phyloP scores from a whole-genome alignment of 345 rosid genomes.

The Populus alba region DNA sequence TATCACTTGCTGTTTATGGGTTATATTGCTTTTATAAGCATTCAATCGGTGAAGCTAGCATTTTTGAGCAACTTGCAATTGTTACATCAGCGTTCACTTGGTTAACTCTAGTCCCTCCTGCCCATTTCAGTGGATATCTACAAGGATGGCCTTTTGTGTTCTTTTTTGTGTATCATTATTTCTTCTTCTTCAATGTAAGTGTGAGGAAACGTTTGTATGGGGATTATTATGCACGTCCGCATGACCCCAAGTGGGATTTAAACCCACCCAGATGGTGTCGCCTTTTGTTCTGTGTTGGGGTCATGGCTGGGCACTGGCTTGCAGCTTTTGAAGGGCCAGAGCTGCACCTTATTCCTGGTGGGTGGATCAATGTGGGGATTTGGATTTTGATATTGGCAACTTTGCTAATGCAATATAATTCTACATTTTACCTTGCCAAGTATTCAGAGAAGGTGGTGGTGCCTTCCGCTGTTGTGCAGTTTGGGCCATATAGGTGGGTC shows the following conservation, averaged over 20 bases:
- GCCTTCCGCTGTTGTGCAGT: conserved; percentile 78
- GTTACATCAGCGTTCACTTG: conserved; percentile 71
- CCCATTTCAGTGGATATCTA: conserved; percentile 73
- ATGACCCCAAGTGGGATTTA: conserved; percentile 83
- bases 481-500: conserved; percentile 89
- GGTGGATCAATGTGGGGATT: conserved; percentile 64
- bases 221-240: conserved; percentile 58
- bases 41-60: conserved; percentile 55
- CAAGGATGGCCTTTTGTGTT: conserved; percentile 90
- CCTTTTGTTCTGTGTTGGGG: conserved; percentile 55
- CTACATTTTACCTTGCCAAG: conserved; percentile 79
- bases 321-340: conserved; percentile 92
- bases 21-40: conserved; percentile 58
- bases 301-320: conserved; percentile 72
- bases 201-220: conserved; percentile 76
- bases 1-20: conserved; percentile 57
- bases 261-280: conserved; percentile 52
- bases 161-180: conserved; percentile 82
- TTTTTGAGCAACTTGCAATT: conserved; percentile 71
- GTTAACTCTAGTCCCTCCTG: conserved; percentile 88
- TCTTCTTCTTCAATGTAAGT: conserved; percentile 82
- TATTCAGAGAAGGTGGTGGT: conserved; percentile 79
- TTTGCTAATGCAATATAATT: conserved; percentile 68
- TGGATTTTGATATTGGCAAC: conserved; percentile 65
- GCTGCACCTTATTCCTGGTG: conserved; percentile 67